A percentile compares a stretch with the other conserved stretches of the same genome.
Evolutionary conservation across 352 stramenopile species (phyloP).

Genomic region (Pythium brassicae): DNA sequence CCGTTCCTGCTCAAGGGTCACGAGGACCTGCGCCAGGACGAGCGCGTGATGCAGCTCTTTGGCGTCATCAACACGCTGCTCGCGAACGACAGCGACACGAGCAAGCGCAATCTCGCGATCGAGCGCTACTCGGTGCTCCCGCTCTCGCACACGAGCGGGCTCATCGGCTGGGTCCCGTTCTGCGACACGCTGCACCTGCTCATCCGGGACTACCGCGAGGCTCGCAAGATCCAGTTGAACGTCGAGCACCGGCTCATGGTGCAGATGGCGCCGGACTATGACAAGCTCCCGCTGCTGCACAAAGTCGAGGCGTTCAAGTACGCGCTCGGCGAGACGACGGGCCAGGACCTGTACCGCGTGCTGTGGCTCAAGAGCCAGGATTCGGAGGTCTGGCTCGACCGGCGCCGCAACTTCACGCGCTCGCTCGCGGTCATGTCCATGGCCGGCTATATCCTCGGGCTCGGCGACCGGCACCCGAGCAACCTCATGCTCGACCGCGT

Average conservation of each 20-base stretch:
- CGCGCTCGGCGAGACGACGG: slow-evolving; percentile 90
- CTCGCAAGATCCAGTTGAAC: slow-evolving; percentile 92
- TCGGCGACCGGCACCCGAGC: slow-evolving; percentile 99
- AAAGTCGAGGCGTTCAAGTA: slow-evolving; percentile 99
- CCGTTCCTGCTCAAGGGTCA: slow-evolving; percentile 99
- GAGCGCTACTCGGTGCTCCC: slow-evolving; percentile 98
- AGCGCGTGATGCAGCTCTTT: slow-evolving; percentile 99
- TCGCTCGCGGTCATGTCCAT: slow-evolving; percentile 99
- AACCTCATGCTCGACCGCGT: slow-evolving; percentile 99
- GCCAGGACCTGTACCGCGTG: slow-evolving; percentile 98
- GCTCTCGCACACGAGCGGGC: slow-evolving; percentile 97
- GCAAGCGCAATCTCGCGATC: slow-evolving; percentile 98
- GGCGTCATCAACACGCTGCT: slow-evolving; percentile 99
- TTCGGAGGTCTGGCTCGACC: slow-evolving; percentile 99
- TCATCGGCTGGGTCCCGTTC: slow-evolving; percentile 99
- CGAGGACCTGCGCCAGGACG: slow-evolving; percentile 99
- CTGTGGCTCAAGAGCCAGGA: slow-evolving; percentile 99
- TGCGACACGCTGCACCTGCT: slow-evolving; percentile 99
- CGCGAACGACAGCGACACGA: slow-evolving; percentile 96
- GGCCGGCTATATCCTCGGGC: slow-evolving; percentile 99
- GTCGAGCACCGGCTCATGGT: slow-evolving; percentile 97
- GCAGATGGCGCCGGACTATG: slow-evolving; percentile 97
- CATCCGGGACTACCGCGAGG: slow-evolving; percentile 96
- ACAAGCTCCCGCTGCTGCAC: slow-evolving; percentile 98
- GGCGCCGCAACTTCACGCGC: slow-evolving; percentile 97